These are phyloP conservation scores for Sarocladium strictum DNA, from an alignment of 2,329 filamentous ascomycete genomes.

Conservation along the genomic window DNA sequence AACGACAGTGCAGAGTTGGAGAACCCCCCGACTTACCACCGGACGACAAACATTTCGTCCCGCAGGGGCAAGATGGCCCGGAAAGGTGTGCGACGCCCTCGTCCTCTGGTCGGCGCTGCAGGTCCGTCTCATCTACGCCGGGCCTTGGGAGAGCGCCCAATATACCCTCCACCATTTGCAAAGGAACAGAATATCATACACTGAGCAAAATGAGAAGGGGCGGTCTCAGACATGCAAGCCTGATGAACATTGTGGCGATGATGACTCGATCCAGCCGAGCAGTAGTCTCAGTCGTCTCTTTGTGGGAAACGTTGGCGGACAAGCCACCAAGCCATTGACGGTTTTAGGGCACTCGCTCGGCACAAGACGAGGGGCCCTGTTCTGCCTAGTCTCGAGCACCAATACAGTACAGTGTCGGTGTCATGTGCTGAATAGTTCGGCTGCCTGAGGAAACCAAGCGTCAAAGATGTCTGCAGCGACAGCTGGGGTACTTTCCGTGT, in stretches of 20 bases:
- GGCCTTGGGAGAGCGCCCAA: neutral
- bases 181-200: neutral
- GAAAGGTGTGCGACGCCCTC: neutral
- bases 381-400: neutral
- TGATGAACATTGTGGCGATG: neutral
- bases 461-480: no score
- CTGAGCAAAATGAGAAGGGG: neutral
- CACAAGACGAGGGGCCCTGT: neutral
- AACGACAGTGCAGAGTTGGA: slow-evolving; percentile 1
- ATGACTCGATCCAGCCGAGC: neutral
- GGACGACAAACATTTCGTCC: neutral
- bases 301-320: neutral
- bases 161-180: slow-evolving; percentile 1
- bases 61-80: neutral
- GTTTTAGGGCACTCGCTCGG: neutral
- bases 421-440: no score
- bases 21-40: slow-evolving; percentile 5
- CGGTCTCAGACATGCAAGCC: neutral
- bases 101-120: neutral
- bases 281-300: neutral
- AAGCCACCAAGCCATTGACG: neutral
- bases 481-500: no score
- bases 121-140: neutral
- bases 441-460: neutral
- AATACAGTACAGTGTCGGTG: no score